Evolutionary conservation across 2,329 filamentous ascomycete species (phyloP).

Genomic region (Sphaceloma murrayae): DNA sequence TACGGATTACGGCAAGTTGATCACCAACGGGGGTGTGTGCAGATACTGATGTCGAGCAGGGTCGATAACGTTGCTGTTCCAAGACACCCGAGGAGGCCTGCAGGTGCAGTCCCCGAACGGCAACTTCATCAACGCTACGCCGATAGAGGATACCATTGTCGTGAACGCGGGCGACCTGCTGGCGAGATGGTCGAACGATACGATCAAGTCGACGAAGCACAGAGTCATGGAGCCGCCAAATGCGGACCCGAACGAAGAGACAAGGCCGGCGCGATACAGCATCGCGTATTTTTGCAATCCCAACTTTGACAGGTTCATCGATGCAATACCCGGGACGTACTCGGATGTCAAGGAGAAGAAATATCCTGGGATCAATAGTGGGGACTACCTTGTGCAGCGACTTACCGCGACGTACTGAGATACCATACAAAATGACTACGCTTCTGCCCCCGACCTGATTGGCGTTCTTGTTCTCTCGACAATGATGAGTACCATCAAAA

Average conservation of each 20-base stretch:
- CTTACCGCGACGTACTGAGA: conserved; percentile 57
- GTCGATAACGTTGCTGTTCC: conserved; percentile 43
- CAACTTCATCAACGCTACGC: conserved; percentile 68
- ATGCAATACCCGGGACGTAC: conserved; percentile 73
- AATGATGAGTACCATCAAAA: too few species aligned
- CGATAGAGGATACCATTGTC: conserved; percentile 71
- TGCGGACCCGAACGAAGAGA: conserved; percentile 35
- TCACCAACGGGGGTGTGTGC: not conserved
- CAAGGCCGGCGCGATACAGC: conserved; percentile 67
- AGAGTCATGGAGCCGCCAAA: conserved; percentile 75
- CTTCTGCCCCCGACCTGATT: too few species aligned
- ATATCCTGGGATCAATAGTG: conserved; percentile 67
- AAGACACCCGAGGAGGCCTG: conserved; percentile 48
- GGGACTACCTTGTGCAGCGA: conserved; percentile 71
- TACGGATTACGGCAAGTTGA: conserved; percentile 49
- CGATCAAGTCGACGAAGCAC: conserved; percentile 82
- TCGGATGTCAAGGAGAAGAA: conserved; percentile 58
- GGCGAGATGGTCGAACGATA: conserved; percentile 82
- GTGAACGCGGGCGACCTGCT: conserved; percentile 84
- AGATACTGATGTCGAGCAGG: conserved; percentile 23
- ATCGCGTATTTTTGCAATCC: conserved; percentile 92
- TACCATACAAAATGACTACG: too few species aligned
- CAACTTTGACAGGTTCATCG: conserved; percentile 64
- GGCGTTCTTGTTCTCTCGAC: too few species aligned
- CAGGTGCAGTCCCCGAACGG: conserved; percentile 62